phyloP scores from a whole-genome alignment of 257 asterid genomes.

The Penstemon davidsonii region DNA sequence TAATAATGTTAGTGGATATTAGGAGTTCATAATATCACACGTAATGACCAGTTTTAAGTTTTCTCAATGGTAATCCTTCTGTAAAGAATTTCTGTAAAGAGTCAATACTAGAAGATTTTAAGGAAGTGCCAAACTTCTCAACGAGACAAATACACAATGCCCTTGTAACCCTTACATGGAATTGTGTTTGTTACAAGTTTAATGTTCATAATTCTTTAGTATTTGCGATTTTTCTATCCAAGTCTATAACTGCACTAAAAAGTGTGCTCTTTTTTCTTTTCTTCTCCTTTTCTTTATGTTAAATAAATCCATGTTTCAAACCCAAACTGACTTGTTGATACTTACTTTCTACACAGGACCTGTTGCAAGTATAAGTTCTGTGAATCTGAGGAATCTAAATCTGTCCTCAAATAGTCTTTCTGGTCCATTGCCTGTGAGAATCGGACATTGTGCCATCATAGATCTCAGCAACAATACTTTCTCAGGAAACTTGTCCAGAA shows the following conservation, averaged over 20 bases:
- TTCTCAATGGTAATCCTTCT: not conserved
- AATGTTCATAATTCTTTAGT: not conserved
- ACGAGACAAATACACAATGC: too few species aligned
- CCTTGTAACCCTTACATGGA: too few species aligned
- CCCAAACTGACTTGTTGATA: conserved; percentile 15
- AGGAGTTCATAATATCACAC: too few species aligned
- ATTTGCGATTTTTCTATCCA: not conserved
- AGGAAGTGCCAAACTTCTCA: too few species aligned
- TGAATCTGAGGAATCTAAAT: conserved; percentile 60
- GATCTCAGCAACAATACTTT: conserved; percentile 74
- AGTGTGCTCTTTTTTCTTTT: not conserved
- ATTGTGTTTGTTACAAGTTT: not conserved
- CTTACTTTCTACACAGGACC: conserved; percentile 61
- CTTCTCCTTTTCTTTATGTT: not conserved
- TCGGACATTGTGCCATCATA: conserved; percentile 66
- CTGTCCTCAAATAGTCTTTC: conserved; percentile 70
- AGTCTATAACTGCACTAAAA: not conserved
- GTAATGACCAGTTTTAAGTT: too few species aligned
- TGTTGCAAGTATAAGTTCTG: conserved; percentile 52
- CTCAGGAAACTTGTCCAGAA: conserved; percentile 66
- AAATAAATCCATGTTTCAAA: not conserved
- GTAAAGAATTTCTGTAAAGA: not conserved
- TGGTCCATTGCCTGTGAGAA: conserved; percentile 67
- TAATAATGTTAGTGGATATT: too few species aligned
- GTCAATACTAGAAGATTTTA: not conserved